Conservation (phyloP, 768 basidiomycete species). For the Boletus subparvulus region DNA sequence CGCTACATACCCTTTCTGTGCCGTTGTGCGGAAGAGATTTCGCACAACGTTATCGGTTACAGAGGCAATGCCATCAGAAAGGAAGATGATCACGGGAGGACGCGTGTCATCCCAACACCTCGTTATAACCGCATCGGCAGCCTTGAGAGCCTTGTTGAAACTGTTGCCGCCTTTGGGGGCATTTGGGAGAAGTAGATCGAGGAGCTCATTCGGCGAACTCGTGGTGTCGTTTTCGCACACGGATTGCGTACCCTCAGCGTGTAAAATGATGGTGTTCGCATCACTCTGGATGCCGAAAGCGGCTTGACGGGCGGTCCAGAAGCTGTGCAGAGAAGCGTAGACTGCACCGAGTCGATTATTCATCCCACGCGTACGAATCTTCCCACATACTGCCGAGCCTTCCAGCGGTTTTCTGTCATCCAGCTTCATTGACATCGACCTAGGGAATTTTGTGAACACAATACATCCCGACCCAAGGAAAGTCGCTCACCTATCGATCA, state of each 20-base stretch:
- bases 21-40: constrained; percentile 38
- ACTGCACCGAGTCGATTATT: constrained; percentile 61
- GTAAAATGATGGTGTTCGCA: constrained; percentile 55
- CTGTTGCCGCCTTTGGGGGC: constrained; percentile 41
- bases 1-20: constrained; percentile 41
- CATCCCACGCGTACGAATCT: constrained; percentile 28
- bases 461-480: not conserved
- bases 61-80: constrained; percentile 53
- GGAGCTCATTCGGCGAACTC: constrained; percentile 44
- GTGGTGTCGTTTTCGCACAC: constrained; percentile 44
- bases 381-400: constrained; percentile 34
- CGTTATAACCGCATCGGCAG: constrained; percentile 39
- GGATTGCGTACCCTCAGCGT: constrained; percentile 27
- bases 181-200: constrained; percentile 38
- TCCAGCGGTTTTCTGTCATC: constrained; percentile 42
- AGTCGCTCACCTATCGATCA: constrained; percentile 21
- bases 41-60: constrained; percentile 35
- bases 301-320: constrained; percentile 52
- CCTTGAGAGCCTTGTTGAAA: constrained; percentile 41
- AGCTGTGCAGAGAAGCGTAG: constrained; percentile 50
- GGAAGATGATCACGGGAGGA: constrained; percentile 52
- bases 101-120: constrained; percentile 45
- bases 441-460: constrained; percentile 12
- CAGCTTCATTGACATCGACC: constrained; percentile 51
- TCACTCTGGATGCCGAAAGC: constrained; percentile 41